Percentiles rank a stretch among this genome's conserved stretches.
phyloP scores from a whole-genome alignment of 345 rosid genomes.

The Eucalyptus curtisii region DNA sequence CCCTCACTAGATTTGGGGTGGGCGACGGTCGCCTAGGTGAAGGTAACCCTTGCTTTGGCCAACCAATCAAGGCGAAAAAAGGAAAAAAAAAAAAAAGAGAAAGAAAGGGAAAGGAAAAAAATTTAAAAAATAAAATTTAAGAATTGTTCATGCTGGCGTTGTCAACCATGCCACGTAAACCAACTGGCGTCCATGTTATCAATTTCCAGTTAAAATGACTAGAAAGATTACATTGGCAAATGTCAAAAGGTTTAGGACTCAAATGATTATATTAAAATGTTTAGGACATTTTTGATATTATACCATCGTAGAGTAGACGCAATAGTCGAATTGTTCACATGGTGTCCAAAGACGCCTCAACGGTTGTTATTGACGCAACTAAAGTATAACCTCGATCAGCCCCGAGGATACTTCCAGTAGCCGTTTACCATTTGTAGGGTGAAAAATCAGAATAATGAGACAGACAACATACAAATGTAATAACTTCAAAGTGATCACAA shows the following conservation, averaged over 20 bases:
- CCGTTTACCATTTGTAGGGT: not conserved
- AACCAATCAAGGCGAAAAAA: not conserved
- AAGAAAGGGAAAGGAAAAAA: not conserved
- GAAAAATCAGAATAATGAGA: not conserved
- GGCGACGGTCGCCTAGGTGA: rapidly evolving
- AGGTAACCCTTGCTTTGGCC: not conserved
- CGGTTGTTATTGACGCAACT: not conserved
- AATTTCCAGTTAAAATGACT: not conserved
- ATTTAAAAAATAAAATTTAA: not conserved
- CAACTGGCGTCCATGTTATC: rapidly evolving
- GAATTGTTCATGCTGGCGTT: rapidly evolving
- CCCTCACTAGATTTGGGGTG: not conserved
- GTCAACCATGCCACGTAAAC: rapidly evolving
- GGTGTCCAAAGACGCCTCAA: not conserved
- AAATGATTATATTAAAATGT: not conserved
- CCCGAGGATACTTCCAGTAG: not conserved
- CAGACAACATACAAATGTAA: not conserved
- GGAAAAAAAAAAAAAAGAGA: not conserved
- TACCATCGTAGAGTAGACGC: not conserved
- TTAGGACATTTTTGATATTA: not conserved
- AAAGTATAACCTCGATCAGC: not conserved
- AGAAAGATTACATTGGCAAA: not conserved
- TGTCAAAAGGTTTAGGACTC: rapidly evolving
- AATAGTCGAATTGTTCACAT: not conserved
- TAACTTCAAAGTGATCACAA: not conserved